Base-by-base conservation (phyloP, 805 yeast genomes). In the Wickerhamomyces rabaulensis region DNA sequence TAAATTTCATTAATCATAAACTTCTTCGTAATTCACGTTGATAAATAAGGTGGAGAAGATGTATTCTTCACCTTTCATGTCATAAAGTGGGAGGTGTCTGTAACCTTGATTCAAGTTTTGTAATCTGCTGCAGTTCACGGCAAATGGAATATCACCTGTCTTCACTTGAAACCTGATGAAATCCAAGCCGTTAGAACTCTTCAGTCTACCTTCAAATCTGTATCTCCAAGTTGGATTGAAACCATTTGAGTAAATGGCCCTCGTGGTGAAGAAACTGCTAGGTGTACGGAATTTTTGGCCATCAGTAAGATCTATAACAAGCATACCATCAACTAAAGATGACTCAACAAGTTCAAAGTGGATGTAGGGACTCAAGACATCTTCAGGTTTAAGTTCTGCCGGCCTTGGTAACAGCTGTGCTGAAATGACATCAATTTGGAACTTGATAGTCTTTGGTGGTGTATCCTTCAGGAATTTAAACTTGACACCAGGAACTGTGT, bases 361-460 rank as follows among this genome's bases (percentile, higher is more conserved):
- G 6, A 87, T 78, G 54, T 67, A 80, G 0, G 95, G 89, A 53
- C 80, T 82, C 39, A 82, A 68, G 0, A 68, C 61, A 19, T 68
- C 75, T 10, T 71, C 69, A 1, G 66, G 29, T 44, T 69, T 76
- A 22, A 75, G 62, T 23, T 76, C 82, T 41, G 72, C 73, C 0
- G 87, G 84, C 39, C 81, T 79, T 3, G 96, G 95, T 12, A 92
- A 68, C 60, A 89, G 87, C 63, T 91, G 97, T 0, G 87, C 97
- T 17, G 97, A 87, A 1, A 92, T 73, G 6, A 86, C 61, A 12
- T 68, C 69, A 4, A 90, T 61, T 10, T 56, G 49, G 21, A 70
- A 56, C 9, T 50, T 52, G 17, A 61, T 23, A 7, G 45, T 37
- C 6, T 47, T 25, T 3, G 48, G 44, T 36, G 52, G 45, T 4